These are phyloP conservation scores for Trichosanthes truncata DNA, from an alignment of 306 rosid species.

Conservation along the genomic window DNA sequence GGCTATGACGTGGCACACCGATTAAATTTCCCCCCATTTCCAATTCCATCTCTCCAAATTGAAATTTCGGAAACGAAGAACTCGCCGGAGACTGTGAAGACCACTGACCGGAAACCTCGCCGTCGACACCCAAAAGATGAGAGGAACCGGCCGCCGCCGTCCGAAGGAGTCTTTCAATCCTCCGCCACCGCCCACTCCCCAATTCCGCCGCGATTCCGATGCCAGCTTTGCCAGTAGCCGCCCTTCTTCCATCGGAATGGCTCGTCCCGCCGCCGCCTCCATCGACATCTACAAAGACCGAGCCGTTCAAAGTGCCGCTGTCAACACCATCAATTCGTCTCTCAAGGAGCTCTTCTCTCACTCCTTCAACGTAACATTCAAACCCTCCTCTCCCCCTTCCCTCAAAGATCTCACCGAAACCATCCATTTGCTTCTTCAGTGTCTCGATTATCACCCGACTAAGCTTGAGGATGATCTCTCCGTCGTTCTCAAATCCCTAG, in stretches of 20 bases:
- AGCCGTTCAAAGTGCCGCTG: slow-evolving; percentile 37
- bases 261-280: slow-evolving; percentile 19
- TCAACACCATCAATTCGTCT: slow-evolving; percentile 47
- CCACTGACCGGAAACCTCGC: not conserved
- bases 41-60: not conserved
- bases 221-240: slow-evolving; percentile 82
- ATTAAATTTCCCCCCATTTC: not conserved
- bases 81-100: not conserved
- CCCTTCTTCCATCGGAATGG: slow-evolving; percentile 55
- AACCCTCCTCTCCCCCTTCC: slow-evolving; percentile 44
- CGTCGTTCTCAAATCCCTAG: slow-evolving; percentile 30
- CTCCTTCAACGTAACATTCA: slow-evolving; percentile 40
- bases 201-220: slow-evolving; percentile 65
- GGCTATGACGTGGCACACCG: not conserved
- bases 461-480: slow-evolving; percentile 87
- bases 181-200: slow-evolving; percentile 42
- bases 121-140: slow-evolving; percentile 18
- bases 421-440: slow-evolving; percentile 40
- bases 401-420: slow-evolving; percentile 63
- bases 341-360: slow-evolving; percentile 34
- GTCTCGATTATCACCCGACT: slow-evolving; percentile 33
- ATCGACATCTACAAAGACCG: slow-evolving; percentile 82
- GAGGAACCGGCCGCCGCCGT: slow-evolving; percentile 41
- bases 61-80: not conserved
- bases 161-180: slow-evolving; percentile 42